Evolutionary conservation across 768 basidiomycete genomes (phyloP), one percentile per base, ranked within the genome.

Genomic region (Amanita muscaria): DNA sequence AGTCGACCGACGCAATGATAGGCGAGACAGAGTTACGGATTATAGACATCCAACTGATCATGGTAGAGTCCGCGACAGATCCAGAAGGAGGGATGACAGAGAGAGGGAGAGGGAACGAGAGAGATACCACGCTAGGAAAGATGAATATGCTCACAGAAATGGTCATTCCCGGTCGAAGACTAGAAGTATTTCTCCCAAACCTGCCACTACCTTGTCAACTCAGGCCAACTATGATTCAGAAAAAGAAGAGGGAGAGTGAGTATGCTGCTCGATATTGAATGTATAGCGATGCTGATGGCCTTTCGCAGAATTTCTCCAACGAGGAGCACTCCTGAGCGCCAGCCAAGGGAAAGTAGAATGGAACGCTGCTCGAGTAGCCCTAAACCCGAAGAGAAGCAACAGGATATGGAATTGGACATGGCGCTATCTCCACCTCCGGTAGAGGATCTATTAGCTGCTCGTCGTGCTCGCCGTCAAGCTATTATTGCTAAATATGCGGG

Each of bases 221-320:
- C 46, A 55, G 48, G 49, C 49, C 4, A 58, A 48, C 38, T 52
- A 61, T 10, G 74, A 74, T 42, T 76, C 77, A 10, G 87, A 88
- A 52, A 83, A 64, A 59, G 87, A 91, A 67, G 91, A 93, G 73
- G 90, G 87, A 72, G 91, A 94, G 89, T 93, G 65, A 85, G 91
- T 91, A 54, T 16, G 3, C 22, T 8, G 23, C 27, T 12, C 15
- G 5, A 8, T 22, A 19, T n/a, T n/a, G 4, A 15, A 5, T 22
- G 8, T 21, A 42, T 15, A 32, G 14, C 37, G 35, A 40, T 51
- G 15, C 46, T 12, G 42, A 46, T 46, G 51, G 39, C 24, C n/a
- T 42, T 36, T 40, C 30, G 19, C 48, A 88, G 86, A 59, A 83
- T 86, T 52, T 88, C 84, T 5, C 83, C 83, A 23, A 46, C 44